These are phyloP conservation scores for Tranzscheliella williamsii DNA, from an alignment of 1,284 basidiomycete species.

Conservation along the genomic window DNA sequence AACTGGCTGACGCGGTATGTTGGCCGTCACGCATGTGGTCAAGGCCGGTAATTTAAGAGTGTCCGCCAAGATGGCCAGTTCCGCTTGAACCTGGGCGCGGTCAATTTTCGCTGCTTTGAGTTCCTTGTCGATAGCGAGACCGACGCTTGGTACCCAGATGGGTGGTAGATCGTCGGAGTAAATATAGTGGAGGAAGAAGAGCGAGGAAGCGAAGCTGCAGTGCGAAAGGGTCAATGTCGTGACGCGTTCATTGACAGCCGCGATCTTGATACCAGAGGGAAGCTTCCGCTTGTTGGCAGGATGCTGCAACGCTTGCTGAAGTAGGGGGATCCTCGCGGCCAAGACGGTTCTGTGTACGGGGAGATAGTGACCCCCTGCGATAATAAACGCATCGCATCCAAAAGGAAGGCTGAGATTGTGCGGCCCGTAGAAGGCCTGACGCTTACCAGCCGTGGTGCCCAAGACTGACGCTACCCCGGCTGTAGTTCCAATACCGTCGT, in stretches of 20 bases:
- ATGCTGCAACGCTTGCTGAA: constrained; percentile 60
- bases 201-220: constrained; percentile 70
- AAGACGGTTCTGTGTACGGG: constrained; percentile 74
- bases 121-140: constrained; percentile 64
- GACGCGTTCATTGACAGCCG: constrained; percentile 3
- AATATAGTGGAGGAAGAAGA: constrained; percentile 81
- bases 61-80: constrained; percentile 66
- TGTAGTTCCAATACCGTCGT: neutral
- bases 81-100: constrained; percentile 67
- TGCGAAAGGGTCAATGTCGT: constrained; percentile 57
- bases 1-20: constrained; percentile 60
- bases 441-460: constrained; percentile 2
- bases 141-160: constrained; percentile 81
- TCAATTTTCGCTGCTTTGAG: constrained; percentile 69
- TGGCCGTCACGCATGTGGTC: constrained; percentile 60
- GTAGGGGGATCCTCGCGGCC: constrained; percentile 67
- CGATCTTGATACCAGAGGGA: constrained; percentile 20
- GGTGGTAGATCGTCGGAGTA: constrained; percentile 83
- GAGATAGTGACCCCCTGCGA: constrained; percentile 63
- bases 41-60: constrained; percentile 65
- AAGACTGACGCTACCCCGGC: no score
- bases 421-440: constrained; percentile 32
- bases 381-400: constrained; percentile 71
- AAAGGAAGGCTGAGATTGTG: constrained; percentile 38
- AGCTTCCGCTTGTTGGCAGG: constrained; percentile 5